These are phyloP conservation scores for Trametes cubensis DNA, from an alignment of 768 basidiomycete species.

Conservation along the genomic window DNA sequence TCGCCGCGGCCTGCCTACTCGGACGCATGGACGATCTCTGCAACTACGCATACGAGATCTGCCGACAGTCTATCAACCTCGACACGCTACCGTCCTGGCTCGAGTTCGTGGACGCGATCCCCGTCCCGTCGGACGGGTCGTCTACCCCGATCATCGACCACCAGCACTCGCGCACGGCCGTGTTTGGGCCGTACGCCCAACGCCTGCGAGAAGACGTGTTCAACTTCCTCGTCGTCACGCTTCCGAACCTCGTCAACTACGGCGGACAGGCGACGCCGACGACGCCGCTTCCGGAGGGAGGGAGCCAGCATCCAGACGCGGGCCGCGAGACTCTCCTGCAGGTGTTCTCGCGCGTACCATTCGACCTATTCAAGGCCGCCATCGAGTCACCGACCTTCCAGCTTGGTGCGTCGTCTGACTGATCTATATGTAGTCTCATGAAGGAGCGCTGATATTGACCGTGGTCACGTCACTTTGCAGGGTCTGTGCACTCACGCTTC, in stretches of 20 bases:
- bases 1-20: constrained; percentile 82
- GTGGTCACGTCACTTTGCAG: constrained; percentile 38
- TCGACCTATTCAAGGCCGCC: constrained; percentile 84
- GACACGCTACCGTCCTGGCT: constrained; percentile 80
- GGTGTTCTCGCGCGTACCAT: constrained; percentile 79
- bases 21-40: constrained; percentile 89
- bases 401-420: constrained; percentile 55
- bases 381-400: constrained; percentile 79
- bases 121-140: constrained; percentile 52
- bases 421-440: neutral
- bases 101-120: constrained; percentile 67
- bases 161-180: constrained; percentile 45
- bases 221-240: constrained; percentile 73
- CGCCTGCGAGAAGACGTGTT: constrained; percentile 76
- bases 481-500: constrained; percentile 84
- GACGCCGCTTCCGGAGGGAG: constrained; percentile 41
- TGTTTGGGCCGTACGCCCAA: constrained; percentile 80
- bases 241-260: constrained; percentile 67
- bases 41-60: constrained; percentile 75
- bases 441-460: constrained; percentile 1
- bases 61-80: constrained; percentile 73
- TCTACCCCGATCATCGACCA: constrained; percentile 44
- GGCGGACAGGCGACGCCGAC: constrained; percentile 33
- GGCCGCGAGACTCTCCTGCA: constrained; percentile 74
- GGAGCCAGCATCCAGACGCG: constrained; percentile 35